Conservation (phyloP, 2,329 filamentous ascomycete species). For the Scortechinia acanthostroma region DNA sequence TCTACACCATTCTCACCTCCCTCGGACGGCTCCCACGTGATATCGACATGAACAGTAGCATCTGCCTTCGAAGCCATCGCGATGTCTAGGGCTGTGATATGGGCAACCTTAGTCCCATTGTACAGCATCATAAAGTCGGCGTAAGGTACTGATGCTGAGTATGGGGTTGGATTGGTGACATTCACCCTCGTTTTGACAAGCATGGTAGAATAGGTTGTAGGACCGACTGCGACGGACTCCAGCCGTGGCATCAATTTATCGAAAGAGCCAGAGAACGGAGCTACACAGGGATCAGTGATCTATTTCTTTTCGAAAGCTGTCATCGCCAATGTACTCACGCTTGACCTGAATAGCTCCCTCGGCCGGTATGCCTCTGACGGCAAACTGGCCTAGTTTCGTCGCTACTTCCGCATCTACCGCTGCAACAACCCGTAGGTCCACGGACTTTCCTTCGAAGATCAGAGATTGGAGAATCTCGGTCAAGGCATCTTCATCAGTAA, state of each 20-base stretch:
- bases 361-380: constrained; percentile 76
- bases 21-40: background rate
- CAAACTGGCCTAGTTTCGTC: constrained; percentile 74
- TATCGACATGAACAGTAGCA: background rate
- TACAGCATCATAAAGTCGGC: background rate
- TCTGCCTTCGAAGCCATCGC: background rate
- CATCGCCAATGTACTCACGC: constrained; percentile 79
- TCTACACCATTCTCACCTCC: background rate
- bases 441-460: constrained; percentile 63
- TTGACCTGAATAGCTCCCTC: constrained; percentile 84
- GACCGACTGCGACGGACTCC: background rate
- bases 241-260: background rate
- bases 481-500: constrained; percentile 75
- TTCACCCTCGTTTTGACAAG: background rate
- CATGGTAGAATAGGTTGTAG: background rate
- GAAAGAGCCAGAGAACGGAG: background rate
- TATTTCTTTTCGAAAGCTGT: constrained; percentile 38
- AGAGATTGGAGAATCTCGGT: constrained; percentile 74
- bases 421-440: constrained; percentile 72
- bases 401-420: constrained; percentile 75
- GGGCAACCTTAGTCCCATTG: background rate
- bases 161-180: background rate
- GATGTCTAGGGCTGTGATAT: background rate
- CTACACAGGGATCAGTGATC: too few relatives aligned
- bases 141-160: background rate